Evolutionary conservation across 257 asterid genomes (phyloP), one percentile per base, ranked within the genome.

Genomic region (Leptodermis oblonga): DNA sequence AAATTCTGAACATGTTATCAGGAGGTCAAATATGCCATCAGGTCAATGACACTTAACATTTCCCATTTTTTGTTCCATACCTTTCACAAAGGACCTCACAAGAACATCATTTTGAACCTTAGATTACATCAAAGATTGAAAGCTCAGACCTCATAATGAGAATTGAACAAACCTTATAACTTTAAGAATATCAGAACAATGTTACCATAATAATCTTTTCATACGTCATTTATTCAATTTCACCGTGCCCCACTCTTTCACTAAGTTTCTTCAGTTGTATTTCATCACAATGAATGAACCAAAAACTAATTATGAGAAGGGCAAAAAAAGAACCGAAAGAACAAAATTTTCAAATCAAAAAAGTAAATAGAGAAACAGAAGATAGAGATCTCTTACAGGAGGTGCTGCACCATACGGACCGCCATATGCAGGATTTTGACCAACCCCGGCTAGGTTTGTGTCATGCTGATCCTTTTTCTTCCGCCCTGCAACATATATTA

Each of bases 391-490:
- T 76, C 97, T 93, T 88, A 93, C 99, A 64, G 95, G 90, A 79
- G 96, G 96, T 46, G 95, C 82, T 61, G 86, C 83, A 53, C 97
- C 97, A 78, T 89, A 90, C 33, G 88, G 85, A 80, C 92, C 90
- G 64, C 76, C 85, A 73, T 86, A 87, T 5, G 87, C 95, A 49
- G 92, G 83, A 77, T 88, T 86, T 25, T 49, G 74, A 73, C 86
- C 96, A 36, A 66, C 83, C 54, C 86, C 86, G 61, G 88, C 90
- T 71, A 86, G 96, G 82, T 83, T 85, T 67, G 89, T 82, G 77
- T 91, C 95, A 17, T 76, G 92, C 70, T 86, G 97, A 45, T 94
- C 97, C 81, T 91, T 94, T 70, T 89, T 91, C 97, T 91, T 94
- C 77, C 81, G 82, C 67, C 96, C 99, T 93, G 90, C 61, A 69